Evolutionary conservation across 2,329 filamentous ascomycete species (phyloP), one percentile per base, ranked within the genome.

Genomic region (Oidium heveae): DNA sequence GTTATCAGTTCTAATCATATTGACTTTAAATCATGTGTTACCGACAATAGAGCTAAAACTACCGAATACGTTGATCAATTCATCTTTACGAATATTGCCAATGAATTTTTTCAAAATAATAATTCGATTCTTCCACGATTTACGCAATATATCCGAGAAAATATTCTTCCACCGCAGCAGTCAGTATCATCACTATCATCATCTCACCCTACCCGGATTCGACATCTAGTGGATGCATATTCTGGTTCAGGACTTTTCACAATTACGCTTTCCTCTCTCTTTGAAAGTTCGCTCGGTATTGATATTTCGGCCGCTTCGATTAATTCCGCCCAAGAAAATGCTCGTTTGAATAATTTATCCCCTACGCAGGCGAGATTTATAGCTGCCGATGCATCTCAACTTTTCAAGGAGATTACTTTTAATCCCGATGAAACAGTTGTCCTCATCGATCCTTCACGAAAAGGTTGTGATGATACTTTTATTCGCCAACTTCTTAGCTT

Each of bases 51-150:
- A 60, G 82, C 76, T 59, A 84, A 75, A 53, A 81, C 84, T 3
- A 88, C 84, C 33, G 91, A 98, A 68, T 95, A 93, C 68, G 77
- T 98, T 58, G 86, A 82, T 64, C 58, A 62, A 37, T 91, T 83
- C 70, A 72, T 80, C 64, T 94, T 98, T 70, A 81, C 81, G 66
- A 96, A 94, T 70, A 86, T 84, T 2, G 91, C 91, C 12, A 88
- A 88, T 57, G 80, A 86, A 54, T 98, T 98, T 72, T 98, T 98
- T 76, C 91, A 98, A 66, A 98, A 98, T 74, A 98, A 98, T 75
- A 96, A 96, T 72, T 93, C 87, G 55, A 96, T 98, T 68, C 80
- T 98, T 24, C 79, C 85, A 33, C 70, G 72, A 16, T 94, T 96
- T 68, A 94, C 87, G 15, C 74, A 79, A 60, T 94, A 93, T 71